Base-by-base conservation (phyloP, 2,329 filamentous ascomycete species). In the Xylariaceae sp. region DNA sequence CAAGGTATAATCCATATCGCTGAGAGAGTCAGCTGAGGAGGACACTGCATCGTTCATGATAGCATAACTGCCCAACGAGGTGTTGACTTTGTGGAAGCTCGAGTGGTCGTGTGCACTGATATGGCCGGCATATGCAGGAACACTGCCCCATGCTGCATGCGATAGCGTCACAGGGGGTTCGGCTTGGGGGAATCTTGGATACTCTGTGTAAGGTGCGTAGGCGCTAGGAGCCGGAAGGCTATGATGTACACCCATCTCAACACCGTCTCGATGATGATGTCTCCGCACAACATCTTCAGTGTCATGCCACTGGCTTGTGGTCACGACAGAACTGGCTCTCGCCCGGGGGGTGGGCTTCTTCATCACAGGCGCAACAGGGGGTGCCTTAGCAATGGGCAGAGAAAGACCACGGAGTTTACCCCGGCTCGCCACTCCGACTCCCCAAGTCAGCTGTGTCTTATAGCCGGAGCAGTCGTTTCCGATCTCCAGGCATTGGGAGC, bases 401-500 rank as follows among this genome's bases (percentile, higher is more conserved):
- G 92, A 92, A 67, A 97, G 80, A 45, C 93, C 93, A 63, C 93
- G 86, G 64, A 97, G 85, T 79, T 97, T 97, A 72, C 93, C 93
- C 70, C 93, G 87, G 76, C 92, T 97, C 58, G 93, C 93, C 60
- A 97, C 93, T 55, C 93, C 93, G 52, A 97, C 90, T 48, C 92
- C 92, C 93, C 93, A 97, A 51, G 93, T 97, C 75, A 97, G 81
- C 68, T 93, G 92, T 13, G 93, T 97, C 78, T 95, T 95, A 80
- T 97, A 97, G 61, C 93, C 93, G 34, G 90, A 92, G 77, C 93
- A 97, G 72, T 96, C 92, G 73, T 91, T 92, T 65, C 92, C 92
- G 65, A 91, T 82, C 68, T 96, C 90, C 64, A 97, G 83, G 74
- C 93, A 99, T 76, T 92, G 92, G 50, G 92, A 92, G 77, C 94